Evolutionary conservation across 2,329 filamentous ascomycete species (phyloP).

Genomic region (Colletotrichum sp.): DNA sequence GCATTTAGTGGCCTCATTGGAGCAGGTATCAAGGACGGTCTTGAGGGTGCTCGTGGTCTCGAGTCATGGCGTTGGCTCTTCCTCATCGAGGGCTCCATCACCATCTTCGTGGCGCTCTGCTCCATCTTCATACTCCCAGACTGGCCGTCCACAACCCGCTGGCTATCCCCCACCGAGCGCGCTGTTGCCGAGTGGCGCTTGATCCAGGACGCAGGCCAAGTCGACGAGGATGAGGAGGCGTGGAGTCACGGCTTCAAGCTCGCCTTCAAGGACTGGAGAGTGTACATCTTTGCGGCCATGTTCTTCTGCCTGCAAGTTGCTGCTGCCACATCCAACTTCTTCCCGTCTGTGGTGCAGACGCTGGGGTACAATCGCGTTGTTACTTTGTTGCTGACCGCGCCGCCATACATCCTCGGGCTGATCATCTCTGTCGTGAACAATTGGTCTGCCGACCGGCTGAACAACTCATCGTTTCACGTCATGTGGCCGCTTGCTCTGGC

Average conservation of each 20-base stretch:
- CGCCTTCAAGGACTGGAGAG: slow-evolving; percentile 54
- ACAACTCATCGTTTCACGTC: background rate
- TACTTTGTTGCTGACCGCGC: background rate
- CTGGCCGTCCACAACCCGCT: background rate
- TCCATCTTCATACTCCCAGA: slow-evolving; percentile 15
- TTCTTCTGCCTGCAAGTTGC: background rate
- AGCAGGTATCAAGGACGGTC: slow-evolving; percentile 43
- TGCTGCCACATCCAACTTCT: slow-evolving; percentile 66
- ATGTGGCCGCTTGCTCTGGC: background rate
- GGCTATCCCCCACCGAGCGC: background rate
- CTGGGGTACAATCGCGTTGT: slow-evolving; percentile 40
- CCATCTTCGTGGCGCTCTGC: slow-evolving; percentile 39
- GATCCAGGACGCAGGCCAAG: slow-evolving; percentile 49
- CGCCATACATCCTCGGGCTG: background rate
- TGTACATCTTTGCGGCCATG: background rate
- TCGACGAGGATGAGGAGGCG: slow-evolving; percentile 40
- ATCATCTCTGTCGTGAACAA: background rate
- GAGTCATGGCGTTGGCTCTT: slow-evolving; percentile 58
- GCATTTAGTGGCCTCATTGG: slow-evolving; percentile 33
- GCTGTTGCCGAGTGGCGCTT: slow-evolving; percentile 46
- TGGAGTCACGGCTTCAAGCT: slow-evolving; percentile 52
- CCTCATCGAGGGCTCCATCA: slow-evolving; percentile 47
- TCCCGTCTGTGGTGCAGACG: slow-evolving; percentile 66
- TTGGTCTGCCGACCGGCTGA: background rate
- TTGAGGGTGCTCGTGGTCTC: slow-evolving; percentile 43